These are phyloP conservation scores for Raffaelea deltoideospora DNA, from an alignment of 2,329 filamentous ascomycete genomes.

Conservation along the genomic window DNA sequence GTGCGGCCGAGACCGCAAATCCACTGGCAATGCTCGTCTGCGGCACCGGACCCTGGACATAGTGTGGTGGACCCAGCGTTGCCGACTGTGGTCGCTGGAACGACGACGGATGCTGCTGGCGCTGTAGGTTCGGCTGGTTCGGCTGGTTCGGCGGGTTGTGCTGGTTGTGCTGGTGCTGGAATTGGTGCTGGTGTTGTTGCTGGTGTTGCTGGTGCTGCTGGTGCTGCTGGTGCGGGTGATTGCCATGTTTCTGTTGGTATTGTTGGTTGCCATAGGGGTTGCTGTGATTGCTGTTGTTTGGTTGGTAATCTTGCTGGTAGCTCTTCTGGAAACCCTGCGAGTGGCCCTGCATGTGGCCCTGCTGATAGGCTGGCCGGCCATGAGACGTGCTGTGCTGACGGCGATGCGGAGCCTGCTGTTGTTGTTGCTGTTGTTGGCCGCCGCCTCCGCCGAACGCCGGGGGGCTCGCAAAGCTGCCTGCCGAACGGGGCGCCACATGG, in stretches of 20 bases:
- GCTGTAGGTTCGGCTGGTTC: slow-evolving; percentile 1
- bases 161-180: slow-evolving; percentile 15
- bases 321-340: no score
- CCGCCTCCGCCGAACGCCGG: slow-evolving; percentile 17
- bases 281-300: no score
- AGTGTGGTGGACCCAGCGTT: slow-evolving; percentile 15
- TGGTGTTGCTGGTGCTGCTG: slow-evolving; percentile 15
- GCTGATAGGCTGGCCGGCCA: slow-evolving; percentile 11
- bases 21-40: slow-evolving; percentile 5
- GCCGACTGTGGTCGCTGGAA: slow-evolving; percentile 18
- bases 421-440: slow-evolving; percentile 13
- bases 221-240: slow-evolving; percentile 13
- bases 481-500: slow-evolving; percentile 11
- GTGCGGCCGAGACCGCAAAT: no score
- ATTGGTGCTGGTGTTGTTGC: slow-evolving; percentile 12
- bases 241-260: slow-evolving; percentile 15
- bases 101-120: slow-evolving; percentile 10
- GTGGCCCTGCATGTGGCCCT: slow-evolving; percentile 10
- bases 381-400: no score
- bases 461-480: slow-evolving; percentile 16
- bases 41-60: slow-evolving; percentile 8
- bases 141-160: slow-evolving; percentile 6
- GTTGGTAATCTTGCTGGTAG: no score
- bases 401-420: no score
- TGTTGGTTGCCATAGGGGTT: slow-evolving; percentile 12